Conservation (phyloP, 2,329 filamentous ascomycete genomes). For the Lojkania enalia region DNA sequence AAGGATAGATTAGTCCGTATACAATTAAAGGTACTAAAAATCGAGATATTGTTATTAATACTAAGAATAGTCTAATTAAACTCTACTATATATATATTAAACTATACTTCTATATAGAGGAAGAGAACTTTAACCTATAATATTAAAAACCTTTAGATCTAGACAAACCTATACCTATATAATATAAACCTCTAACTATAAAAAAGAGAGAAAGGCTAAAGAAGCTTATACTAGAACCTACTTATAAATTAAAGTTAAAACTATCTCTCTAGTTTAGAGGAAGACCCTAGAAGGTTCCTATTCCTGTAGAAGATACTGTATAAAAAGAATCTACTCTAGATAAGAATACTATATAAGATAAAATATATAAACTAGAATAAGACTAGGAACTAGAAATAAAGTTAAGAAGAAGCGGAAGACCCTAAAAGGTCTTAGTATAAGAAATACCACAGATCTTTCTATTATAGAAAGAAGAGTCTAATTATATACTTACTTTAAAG, state of each 20-base stretch:
- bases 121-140: neutral
- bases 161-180: neutral
- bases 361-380: neutral
- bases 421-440: neutral
- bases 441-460: neutral
- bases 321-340: neutral
- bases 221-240: neutral
- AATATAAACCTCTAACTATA: neutral
- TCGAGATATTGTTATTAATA: neutral
- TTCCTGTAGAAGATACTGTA: neutral
- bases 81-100: neutral
- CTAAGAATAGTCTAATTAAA: neutral
- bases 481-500: neutral
- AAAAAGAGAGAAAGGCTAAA: neutral
- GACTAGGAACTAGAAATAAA: neutral
- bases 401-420: neutral
- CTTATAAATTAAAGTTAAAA: neutral
- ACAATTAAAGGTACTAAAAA: neutral
- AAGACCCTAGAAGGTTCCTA: neutral
- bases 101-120: neutral
- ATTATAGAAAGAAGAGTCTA: neutral
- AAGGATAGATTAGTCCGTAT: slow-evolving; percentile 1
- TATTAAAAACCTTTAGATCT: neutral
- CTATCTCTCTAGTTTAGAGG: no score
- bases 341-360: neutral